A percentile compares a stretch with the other conserved stretches of the same genome.
Evolutionary conservation across 208 protist species (phyloP).

Genomic region (Crithidia thermophila): DNA sequence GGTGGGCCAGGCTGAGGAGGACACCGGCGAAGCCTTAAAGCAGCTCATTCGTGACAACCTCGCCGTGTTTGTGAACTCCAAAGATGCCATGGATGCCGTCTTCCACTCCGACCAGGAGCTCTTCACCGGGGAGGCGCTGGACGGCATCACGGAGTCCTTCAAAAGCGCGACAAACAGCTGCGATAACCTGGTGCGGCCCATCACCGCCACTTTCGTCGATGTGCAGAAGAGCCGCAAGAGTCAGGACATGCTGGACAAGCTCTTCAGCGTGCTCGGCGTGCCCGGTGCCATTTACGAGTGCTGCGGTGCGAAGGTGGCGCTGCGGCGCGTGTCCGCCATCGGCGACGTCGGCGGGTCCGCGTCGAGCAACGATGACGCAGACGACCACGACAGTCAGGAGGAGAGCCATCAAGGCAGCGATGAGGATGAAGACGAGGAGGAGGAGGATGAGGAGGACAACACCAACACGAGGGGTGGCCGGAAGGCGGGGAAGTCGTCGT

Average conservation of each 20-base stretch:
- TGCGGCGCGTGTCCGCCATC: slow-evolving; percentile 14
- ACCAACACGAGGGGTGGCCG: too few relatives aligned
- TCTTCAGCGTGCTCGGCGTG: slow-evolving; percentile 70
- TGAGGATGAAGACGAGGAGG: slow-evolving; percentile 18
- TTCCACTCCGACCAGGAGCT: slow-evolving; percentile 67
- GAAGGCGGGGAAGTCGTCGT: too few relatives aligned
- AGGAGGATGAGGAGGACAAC: slow-evolving; percentile 5
- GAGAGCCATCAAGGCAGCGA: too few relatives aligned
- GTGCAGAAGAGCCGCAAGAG: slow-evolving; percentile 50
- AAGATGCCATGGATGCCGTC: slow-evolving; percentile 81
- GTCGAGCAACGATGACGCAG: slow-evolving; percentile 1
- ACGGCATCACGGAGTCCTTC: slow-evolving; percentile 61
- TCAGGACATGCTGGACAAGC: slow-evolving; percentile 74
- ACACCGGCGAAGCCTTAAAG: slow-evolving; percentile 71
- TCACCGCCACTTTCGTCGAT: slow-evolving; percentile 56
- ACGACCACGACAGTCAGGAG: too few relatives aligned
- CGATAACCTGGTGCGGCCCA: slow-evolving; percentile 56
- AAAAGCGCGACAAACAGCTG: slow-evolving; percentile 48
- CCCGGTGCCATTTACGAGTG: slow-evolving; percentile 76
- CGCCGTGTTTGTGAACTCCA: slow-evolving; percentile 82
- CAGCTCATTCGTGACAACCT: slow-evolving; percentile 82
- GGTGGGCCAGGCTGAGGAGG: slow-evolving; percentile 35
- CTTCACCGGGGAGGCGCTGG: slow-evolving; percentile 85
- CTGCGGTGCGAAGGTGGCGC: slow-evolving; percentile 69
- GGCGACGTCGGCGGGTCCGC: slow-evolving; percentile 4